These are phyloP conservation scores for Lophiotrema nucula DNA, from an alignment of 495 filamentous ascomycete genomes.

Conservation along the genomic window DNA sequence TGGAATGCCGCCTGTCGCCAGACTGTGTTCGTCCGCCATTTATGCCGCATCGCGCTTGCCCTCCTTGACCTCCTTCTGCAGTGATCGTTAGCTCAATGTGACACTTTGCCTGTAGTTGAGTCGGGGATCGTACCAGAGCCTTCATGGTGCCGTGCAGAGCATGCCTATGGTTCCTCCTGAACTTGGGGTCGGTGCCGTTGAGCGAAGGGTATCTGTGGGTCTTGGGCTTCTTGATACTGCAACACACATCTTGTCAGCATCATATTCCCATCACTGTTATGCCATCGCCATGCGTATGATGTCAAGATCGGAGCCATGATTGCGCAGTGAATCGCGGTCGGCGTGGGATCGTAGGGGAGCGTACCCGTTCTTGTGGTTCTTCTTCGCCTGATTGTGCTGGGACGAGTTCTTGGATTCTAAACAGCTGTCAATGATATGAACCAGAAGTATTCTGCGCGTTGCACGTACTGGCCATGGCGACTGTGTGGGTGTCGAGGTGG, in stretches of 20 bases:
- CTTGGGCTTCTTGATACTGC: constrained; percentile 99
- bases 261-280: not conserved
- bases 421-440: no score
- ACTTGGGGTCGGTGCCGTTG: constrained; percentile 98
- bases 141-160: constrained; percentile 97
- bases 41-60: constrained; percentile 73
- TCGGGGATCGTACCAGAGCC: constrained; percentile 79
- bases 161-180: constrained; percentile 98
- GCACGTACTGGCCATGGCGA: constrained; percentile 53
- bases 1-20: constrained; percentile 28
- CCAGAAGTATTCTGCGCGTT: no score
- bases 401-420: constrained; percentile 99
- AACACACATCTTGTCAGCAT: constrained; percentile 13
- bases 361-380: constrained; percentile 97
- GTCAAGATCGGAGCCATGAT: not conserved
- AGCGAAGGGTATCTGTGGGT: constrained; percentile 97
- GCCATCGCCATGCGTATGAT: constrained; percentile 4
- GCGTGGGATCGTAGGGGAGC: not conserved
- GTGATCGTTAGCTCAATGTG: constrained; percentile 26
- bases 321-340: not conserved
- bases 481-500: constrained; percentile 23
- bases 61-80: constrained; percentile 95
- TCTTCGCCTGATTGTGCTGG: constrained; percentile 94
- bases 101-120: not conserved
- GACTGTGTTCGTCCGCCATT: constrained; percentile 38